phyloP scores from a whole-genome alignment of 2,329 filamentous ascomycete genomes.

The Aspergillus ustus region DNA sequence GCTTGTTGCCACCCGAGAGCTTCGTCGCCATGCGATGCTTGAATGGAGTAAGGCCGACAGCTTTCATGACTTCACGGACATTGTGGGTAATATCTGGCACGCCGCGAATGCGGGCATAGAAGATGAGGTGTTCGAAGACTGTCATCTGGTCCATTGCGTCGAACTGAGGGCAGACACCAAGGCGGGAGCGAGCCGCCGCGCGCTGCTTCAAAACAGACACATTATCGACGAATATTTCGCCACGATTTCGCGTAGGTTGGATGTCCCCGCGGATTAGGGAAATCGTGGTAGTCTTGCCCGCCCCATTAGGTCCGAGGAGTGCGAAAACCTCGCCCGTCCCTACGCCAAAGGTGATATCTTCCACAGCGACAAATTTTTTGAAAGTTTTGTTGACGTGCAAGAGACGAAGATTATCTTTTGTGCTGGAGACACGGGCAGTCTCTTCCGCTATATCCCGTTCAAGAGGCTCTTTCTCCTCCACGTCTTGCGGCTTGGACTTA shows the following conservation, averaged over 20 bases:
- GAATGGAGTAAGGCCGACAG: constrained; percentile 77
- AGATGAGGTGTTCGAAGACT: constrained; percentile 80
- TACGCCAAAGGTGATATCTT: constrained; percentile 85
- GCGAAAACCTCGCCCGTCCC: constrained; percentile 83
- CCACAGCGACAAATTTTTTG: constrained; percentile 75
- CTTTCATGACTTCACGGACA: constrained; percentile 75
- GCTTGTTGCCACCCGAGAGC: constrained; percentile 87
- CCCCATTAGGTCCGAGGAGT: constrained; percentile 86
- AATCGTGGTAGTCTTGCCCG: constrained; percentile 89
- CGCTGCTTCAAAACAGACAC: constrained; percentile 74
- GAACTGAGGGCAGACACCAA: constrained; percentile 91
- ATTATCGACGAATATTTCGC: constrained; percentile 80
- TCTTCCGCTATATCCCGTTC: constrained; percentile 70
- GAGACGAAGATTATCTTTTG: constrained; percentile 74
- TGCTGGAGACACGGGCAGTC: constrained; percentile 63
- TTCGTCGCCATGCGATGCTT: constrained; percentile 74
- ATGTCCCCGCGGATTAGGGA: constrained; percentile 88
- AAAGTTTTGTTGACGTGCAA: constrained; percentile 81
- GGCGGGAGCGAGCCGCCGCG: constrained; percentile 71
- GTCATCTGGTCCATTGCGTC: constrained; percentile 92
- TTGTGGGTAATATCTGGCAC: constrained; percentile 77
- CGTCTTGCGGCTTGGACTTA: constrained; percentile 48
- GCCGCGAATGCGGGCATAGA: constrained; percentile 85
- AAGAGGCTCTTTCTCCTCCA: constrained; percentile 40
- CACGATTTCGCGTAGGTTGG: constrained; percentile 70